A percentile compares a stretch with the other conserved stretches of the same genome.
Conservation (phyloP, 495 filamentous ascomycete genomes). For the Articulospora tetracladia region DNA sequence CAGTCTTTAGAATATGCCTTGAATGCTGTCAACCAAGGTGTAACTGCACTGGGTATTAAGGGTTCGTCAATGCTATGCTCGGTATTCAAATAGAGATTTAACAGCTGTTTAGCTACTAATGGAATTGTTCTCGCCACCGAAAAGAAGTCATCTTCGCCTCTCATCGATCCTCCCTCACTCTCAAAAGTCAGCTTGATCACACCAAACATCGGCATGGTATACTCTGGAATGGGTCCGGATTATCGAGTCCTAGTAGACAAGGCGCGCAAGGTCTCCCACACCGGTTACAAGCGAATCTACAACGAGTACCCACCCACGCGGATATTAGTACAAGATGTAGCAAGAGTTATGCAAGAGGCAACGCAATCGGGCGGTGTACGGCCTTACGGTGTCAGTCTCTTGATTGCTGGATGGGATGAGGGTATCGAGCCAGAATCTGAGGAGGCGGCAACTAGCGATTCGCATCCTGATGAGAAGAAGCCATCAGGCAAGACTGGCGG, state of each 20-base stretch:
- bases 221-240: conserved; percentile 97
- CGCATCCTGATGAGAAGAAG: conserved; percentile 66
- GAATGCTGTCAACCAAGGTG: conserved; percentile 98
- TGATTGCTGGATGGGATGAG: conserved; percentile 98
- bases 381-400: conserved; percentile 92
- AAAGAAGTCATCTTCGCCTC: conserved; percentile 97
- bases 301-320: conserved; percentile 99
- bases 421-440: conserved; percentile 78
- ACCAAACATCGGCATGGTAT: conserved; percentile 99
- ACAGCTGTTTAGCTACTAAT: conserved; percentile 69
- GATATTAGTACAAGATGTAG: conserved; percentile 98
- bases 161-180: conserved; percentile 89
- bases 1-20: conserved; percentile 84
- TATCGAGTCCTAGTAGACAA: conserved; percentile 97
- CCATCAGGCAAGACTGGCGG: conserved; percentile 80
- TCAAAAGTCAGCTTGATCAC: conserved; percentile 98
- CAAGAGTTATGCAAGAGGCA: conserved; percentile 96
- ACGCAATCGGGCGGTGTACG: conserved; percentile 97
- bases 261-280: conserved; percentile 98
- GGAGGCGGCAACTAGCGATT: conserved; percentile 32
- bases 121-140: conserved; percentile 98
- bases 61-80: conserved; percentile 46
- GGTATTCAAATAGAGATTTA: conserved; percentile 10
- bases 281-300: conserved; percentile 98
- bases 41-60: conserved; percentile 98